Evolutionary conservation across 2,329 filamentous ascomycete genomes (phyloP), one percentile per base, ranked within the genome.

Genomic region (Neonectria coccinea): DNA sequence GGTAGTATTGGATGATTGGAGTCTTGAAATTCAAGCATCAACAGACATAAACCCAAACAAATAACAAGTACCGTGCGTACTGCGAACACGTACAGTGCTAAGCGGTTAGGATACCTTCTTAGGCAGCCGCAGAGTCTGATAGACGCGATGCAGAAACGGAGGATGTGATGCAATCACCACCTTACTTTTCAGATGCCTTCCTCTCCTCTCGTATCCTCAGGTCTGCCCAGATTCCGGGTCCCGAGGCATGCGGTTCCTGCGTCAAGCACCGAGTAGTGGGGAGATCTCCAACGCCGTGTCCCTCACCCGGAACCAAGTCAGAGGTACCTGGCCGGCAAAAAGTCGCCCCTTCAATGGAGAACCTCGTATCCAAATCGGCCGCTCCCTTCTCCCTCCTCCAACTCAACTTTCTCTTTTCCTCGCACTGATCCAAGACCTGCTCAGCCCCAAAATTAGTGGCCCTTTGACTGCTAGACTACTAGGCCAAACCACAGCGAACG

Each of bases 161-260:
- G 25, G 8, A 16, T 16, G 45, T 45, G 44, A 27, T 27, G 20
- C 14, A 50, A 16, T 29, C 25, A 50, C 45, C 25, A 27, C 10
- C 18, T 18, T 50, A 11, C 45, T 16, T n/a, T 16, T 33, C 31
- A 5, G 31, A 33, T 33, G 10, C 2, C 31, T 33, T 5, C 10
- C 31, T 11, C 12, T 12, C n/a, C 44, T 31, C 47, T 31, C 47
- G 16, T 50, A 48, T 31, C 47, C 25, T 4, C 47, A 11, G n/a
- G 27, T 31, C 31, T 7, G 9, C 14, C 7, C 18, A 31, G 25
- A 29, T 18, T 27, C 47, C 27, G 47, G 47, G 11, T 31, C 16
- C 47, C 47, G 47, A 50, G 27, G 47, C 47, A n/a, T 31, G 47
- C 25, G 45, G 14, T 48, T n/a, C 45, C 45, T 48, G 45, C 12